Conservation (phyloP, 805 yeast species). For the Saccharomyces mikatae region DNA sequence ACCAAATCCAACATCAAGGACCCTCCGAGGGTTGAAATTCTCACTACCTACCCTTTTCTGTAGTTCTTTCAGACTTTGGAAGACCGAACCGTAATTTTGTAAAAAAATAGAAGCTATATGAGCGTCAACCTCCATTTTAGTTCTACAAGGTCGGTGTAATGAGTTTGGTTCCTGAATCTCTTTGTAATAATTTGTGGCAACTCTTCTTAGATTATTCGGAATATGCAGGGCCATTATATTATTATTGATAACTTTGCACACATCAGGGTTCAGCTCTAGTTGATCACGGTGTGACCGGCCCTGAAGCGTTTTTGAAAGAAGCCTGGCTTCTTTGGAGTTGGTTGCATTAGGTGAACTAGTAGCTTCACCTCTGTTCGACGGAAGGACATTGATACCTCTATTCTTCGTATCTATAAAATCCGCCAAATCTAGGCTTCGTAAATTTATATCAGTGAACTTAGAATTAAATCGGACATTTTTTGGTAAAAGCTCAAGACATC, state of each 20-base stretch:
- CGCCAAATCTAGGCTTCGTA: conserved; percentile 2
- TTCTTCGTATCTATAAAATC: background rate
- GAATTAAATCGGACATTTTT: conserved; percentile 1
- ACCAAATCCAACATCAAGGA: conserved; percentile 79
- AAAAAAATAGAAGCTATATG: conserved; percentile 72
- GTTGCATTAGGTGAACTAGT: conserved; percentile 13
- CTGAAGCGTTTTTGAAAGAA: conserved; percentile 47
- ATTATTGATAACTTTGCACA: conserved; percentile 54
- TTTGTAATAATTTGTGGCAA: conserved; percentile 50
- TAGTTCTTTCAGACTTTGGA: conserved; percentile 61
- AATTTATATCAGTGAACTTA: conserved; percentile 1
- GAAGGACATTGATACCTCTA: background rate
- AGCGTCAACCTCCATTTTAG: conserved; percentile 59
- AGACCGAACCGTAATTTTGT: conserved; percentile 68
- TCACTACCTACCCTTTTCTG: conserved; percentile 44
- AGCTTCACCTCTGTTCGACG: conserved; percentile 25
- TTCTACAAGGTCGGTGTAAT: conserved; percentile 42
- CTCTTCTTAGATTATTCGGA: conserved; percentile 57
- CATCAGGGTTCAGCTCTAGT: conserved; percentile 45
- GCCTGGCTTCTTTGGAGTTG: conserved; percentile 32
- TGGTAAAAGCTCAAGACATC: background rate
- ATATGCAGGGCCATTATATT: conserved; percentile 51
- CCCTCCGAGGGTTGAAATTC: conserved; percentile 52
- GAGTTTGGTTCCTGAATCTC: conserved; percentile 41
- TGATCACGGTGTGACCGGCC: conserved; percentile 48